Evolutionary conservation across 768 basidiomycete genomes (phyloP).

Genomic region (Xerocomellus dryophilus): DNA sequence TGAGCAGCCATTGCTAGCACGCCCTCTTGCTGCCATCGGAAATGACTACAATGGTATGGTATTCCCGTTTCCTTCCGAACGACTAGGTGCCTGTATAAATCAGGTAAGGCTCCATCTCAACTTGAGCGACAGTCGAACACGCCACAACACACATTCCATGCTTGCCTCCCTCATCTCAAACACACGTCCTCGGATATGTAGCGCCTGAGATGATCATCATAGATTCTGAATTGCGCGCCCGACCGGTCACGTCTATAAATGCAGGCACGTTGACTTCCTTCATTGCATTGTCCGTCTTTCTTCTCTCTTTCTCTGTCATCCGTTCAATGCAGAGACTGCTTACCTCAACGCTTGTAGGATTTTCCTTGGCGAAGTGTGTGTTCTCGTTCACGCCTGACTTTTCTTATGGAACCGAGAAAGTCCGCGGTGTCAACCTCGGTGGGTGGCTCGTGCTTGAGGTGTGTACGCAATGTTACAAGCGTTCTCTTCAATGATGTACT

Average conservation of each 20-base stretch:
- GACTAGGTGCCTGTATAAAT: neutral
- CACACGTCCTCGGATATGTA: slow-evolving; percentile 13
- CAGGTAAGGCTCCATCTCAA: neutral
- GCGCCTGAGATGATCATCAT: neutral
- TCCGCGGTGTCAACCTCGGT: slow-evolving; percentile 83
- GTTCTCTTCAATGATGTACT: slow-evolving; percentile 37
- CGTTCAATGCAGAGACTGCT: slow-evolving; percentile 19
- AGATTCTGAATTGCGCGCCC: neutral
- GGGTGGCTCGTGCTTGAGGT: slow-evolving; percentile 59
- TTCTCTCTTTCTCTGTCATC: slow-evolving; percentile 54
- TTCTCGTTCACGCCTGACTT: slow-evolving; percentile 51
- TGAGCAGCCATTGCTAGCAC: neutral
- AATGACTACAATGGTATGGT: neutral
- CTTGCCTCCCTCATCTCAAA: neutral
- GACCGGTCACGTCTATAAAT: slow-evolving; percentile 18
- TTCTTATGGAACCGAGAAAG: slow-evolving; percentile 68
- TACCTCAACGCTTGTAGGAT: slow-evolving; percentile 22
- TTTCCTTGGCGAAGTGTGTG: slow-evolving; percentile 29
- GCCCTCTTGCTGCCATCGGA: neutral
- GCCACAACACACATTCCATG: neutral
- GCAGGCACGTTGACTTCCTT: neutral
- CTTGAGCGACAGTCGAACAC: neutral
- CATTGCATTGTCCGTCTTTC: slow-evolving; percentile 28
- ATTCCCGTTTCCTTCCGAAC: neutral
- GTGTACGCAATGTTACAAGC: slow-evolving; percentile 5